A percentile compares a stretch with the other conserved stretches of the same genome.
Evolutionary conservation across 345 rosid species (phyloP).

Genomic region (Salix koriyanagi): DNA sequence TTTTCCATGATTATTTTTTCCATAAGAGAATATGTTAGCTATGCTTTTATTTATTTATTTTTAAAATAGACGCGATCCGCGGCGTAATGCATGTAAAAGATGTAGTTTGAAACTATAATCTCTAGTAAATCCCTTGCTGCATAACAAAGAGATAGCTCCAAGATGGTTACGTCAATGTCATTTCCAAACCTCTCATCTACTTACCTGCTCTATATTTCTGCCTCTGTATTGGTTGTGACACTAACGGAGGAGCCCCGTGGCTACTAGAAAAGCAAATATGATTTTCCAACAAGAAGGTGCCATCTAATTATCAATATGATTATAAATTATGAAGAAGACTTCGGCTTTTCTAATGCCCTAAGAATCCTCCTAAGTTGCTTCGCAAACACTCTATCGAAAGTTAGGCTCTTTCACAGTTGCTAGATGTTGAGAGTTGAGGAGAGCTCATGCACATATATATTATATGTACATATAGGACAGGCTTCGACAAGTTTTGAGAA

Average conservation of each 20-base stretch:
- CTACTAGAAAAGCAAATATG: not conserved
- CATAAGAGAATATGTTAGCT: too few relatives aligned
- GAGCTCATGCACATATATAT: not conserved
- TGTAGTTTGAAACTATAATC: not conserved
- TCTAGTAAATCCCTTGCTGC: not conserved
- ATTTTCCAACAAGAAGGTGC: not conserved
- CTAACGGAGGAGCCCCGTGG: not conserved
- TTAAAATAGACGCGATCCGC: too few relatives aligned
- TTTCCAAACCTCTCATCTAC: not conserved
- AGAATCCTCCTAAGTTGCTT: not conserved
- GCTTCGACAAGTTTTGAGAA: not conserved
- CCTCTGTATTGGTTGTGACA: not conserved
- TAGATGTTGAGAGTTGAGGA: not conserved
- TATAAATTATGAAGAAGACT: not conserved
- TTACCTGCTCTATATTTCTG: not conserved
- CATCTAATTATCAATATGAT: not conserved
- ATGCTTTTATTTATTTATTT: too few relatives aligned
- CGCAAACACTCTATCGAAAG: not conserved
- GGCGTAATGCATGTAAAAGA: too few relatives aligned
- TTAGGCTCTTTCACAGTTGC: not conserved
- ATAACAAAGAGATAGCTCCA: not conserved
- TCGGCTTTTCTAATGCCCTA: not conserved
- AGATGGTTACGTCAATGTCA: not conserved
- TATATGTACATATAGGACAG: not conserved
- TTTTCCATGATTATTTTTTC: too few relatives aligned